A percentile compares a stretch with the other conserved stretches of the same genome.
These are phyloP conservation scores for Cordyceps farinosa DNA, from an alignment of 2,329 filamentous ascomycete genomes.

Conservation along the genomic window DNA sequence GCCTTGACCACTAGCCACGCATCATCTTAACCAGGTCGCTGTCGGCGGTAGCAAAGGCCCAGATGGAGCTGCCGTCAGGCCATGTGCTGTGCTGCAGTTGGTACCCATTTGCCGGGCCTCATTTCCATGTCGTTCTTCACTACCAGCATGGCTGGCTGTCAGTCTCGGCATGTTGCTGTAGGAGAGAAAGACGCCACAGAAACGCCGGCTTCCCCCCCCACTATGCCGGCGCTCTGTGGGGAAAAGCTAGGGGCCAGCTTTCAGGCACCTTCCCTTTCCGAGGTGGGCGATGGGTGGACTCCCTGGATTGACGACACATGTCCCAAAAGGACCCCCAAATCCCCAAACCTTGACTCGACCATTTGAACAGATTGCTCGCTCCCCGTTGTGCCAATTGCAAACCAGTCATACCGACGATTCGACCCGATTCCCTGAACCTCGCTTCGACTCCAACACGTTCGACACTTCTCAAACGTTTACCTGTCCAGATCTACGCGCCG, in stretches of 20 bases:
- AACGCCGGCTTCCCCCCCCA: not conserved
- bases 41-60: too few relatives aligned
- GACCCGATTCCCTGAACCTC: not conserved
- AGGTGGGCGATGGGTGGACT: slow-evolving; percentile 4
- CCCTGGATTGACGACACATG: slow-evolving; percentile 23
- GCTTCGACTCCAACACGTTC: not conserved
- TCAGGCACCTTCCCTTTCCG: slow-evolving; percentile 12
- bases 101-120: too few relatives aligned
- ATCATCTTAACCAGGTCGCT: too few relatives aligned
- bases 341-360: not conserved
- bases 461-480: not conserved
- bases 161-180: too few relatives aligned
- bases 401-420: slow-evolving; percentile 11
- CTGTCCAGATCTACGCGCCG: slow-evolving; percentile 6
- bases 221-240: slow-evolving; percentile 9
- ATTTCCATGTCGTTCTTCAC: too few relatives aligned
- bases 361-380: slow-evolving; percentile 8
- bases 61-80: too few relatives aligned
- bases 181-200: too few relatives aligned
- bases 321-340: slow-evolving; percentile 17
- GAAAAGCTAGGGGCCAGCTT: slow-evolving; percentile 12
- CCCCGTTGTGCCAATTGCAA: not conserved
- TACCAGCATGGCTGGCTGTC: too few relatives aligned
- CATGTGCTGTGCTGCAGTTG: too few relatives aligned
- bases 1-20: too few relatives aligned